Percentiles rank a stretch among this genome's conserved stretches.
Evolutionary conservation across 306 rosid species (phyloP).

Genomic region (Dalbergia cochinchinensis): DNA sequence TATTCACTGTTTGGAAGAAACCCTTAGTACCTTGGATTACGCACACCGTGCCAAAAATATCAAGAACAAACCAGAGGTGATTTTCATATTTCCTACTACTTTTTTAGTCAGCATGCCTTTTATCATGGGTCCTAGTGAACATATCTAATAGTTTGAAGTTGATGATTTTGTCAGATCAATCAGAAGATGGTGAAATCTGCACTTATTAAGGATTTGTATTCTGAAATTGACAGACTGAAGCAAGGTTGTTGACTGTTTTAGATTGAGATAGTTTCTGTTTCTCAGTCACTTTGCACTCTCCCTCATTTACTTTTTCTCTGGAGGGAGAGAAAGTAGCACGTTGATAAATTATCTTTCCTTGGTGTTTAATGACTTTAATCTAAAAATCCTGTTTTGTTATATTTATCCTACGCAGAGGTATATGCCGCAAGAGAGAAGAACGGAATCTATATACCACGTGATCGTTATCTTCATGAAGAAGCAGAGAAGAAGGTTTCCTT

Average conservation of each 20-base stretch:
- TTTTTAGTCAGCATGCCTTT: constrained; percentile 33
- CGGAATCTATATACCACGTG: constrained; percentile 99
- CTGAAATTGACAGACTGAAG: constrained; percentile 95
- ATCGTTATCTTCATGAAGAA: constrained; percentile 96
- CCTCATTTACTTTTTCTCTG: background rate
- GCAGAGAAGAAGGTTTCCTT: constrained; percentile 91
- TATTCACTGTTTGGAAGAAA: constrained; percentile 97
- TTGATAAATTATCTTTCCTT: background rate
- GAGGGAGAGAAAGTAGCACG: background rate
- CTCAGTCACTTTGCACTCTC: constrained; percentile 5
- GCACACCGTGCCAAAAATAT: constrained; percentile 99
- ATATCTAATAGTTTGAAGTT: constrained; percentile 45
- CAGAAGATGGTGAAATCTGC: constrained; percentile 99
- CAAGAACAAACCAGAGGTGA: constrained; percentile 99
- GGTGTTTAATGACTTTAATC: background rate
- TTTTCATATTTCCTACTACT: constrained; percentile 38
- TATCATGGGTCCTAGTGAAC: constrained; percentile 2
- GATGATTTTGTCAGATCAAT: constrained; percentile 71
- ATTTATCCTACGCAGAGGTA: constrained; percentile 69
- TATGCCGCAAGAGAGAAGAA: constrained; percentile 99
- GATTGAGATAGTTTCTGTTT: constrained; percentile 36
- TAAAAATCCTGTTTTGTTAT: background rate
- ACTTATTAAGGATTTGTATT: constrained; percentile 91
- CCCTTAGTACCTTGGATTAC: constrained; percentile 96
- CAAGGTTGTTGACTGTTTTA: constrained; percentile 70